Evolutionary conservation across 306 rosid genomes (phyloP), one percentile per base, ranked within the genome.

Genomic region (Cicer judaicum): DNA sequence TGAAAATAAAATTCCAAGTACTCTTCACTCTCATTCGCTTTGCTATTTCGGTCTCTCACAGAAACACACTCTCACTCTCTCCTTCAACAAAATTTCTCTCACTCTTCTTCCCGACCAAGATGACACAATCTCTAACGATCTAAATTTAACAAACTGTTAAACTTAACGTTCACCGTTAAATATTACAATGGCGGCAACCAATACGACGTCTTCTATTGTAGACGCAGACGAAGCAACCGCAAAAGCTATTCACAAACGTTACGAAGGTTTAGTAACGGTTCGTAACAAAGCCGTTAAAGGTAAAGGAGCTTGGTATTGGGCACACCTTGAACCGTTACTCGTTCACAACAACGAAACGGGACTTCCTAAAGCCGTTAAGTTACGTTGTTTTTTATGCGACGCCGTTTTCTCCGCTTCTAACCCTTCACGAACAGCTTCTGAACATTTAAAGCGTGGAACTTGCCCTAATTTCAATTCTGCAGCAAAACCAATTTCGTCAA

Each of bases 251-350:
- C 85, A 86, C 36, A 93, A 93, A 66, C 89, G 98, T 16, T 93
- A 84, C 78, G 97, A 93, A 72, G 97, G 98, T 10, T 63, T 93
- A 54, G 79, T 89, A 7, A 85, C 75, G 91, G 98, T 93, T 55
- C 89, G 98, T 39, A 88, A 79, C 64, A 93, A 93, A 68, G 98
- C 98, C 11, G 81, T 93, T 62, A 93, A 89, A 77, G 98, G 98
- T 0, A 93, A 93, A 82, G 98, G 98, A 5, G 98, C 98, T 15
- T 93, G 98, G 98, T 93, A 93, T 68, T 93, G 98, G 98, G 81
- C 83, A 7, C 98, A 91, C 89, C 66, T 93, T 11, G 97, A 93
- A 74, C 98, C 98, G 55, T 21, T 93, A 16, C 79, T 93, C 38
- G 82, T 88, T 50, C 91, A 80, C 41, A 81, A 88, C 84, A 13